Base-by-base conservation (phyloP, 192 early-diverging fungal species). In the Umbelopsis vinacea region DNA sequence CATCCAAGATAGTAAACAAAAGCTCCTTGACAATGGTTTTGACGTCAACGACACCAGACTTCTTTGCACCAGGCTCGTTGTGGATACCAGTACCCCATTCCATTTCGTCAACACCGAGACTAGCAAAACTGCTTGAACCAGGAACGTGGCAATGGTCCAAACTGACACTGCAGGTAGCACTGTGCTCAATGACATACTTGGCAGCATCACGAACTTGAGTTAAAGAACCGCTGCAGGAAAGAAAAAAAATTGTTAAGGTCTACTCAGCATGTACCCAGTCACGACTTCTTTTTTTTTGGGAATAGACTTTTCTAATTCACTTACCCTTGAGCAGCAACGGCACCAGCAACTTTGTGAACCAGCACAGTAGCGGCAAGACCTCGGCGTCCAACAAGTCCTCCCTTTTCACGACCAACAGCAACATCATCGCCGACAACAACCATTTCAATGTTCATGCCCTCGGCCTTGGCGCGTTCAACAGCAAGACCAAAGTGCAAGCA, bases 391-490 rank as follows among this genome's bases (percentile, higher is more conserved):
- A 93, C 92, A 9, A 86, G 81, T 33, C 87, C 88, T 29, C 89
- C 85, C 2, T 87, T 82, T 48, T 83, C 81, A 52, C 87, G 85
- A 33, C 89, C 86, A 24, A 95, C 92, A 10, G 92, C 92, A 10
- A 93, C 89, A 71, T 96, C 94, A 66, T 96, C 94, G 14, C 82
- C 88, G n/a, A 96, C 92, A n/a, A 95, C 82, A 6, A 95, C 82
- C 72, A 90, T 87, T 22, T 87, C 85, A 0, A 90, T 88, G 73
- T 89, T 82, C 10, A 93, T 87, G 29, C 89, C 81, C 75, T 90
- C 84, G 19, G 91, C 87, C 79, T 93, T 95, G 81, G 89, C 88
- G 12, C 89, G 85, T 79, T 89, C 92, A 6, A 93, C 88, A 8
- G 94, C 94, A 4, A 90, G 82, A 23, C 92, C 92, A 88, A 96